phyloP scores from a whole-genome alignment of 306 rosid genomes.

The Herpetospermum pedunculosum region DNA sequence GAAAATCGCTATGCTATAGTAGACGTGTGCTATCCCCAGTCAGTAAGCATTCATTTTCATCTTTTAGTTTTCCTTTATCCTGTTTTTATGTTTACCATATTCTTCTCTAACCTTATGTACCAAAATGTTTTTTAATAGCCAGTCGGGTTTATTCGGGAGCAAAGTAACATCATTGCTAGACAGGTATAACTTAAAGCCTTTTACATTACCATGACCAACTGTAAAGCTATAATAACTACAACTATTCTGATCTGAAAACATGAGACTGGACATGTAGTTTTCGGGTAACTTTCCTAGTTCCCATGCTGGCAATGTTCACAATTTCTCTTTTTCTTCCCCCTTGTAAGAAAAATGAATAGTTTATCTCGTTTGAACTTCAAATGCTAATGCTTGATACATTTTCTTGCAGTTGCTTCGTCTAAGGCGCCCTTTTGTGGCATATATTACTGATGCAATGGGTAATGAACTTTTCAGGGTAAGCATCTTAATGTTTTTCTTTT shows the following conservation, averaged over 20 bases:
- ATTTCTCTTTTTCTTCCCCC: neutral
- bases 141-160: constrained; percentile 77
- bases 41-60: constrained; percentile 47
- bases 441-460: constrained; percentile 66
- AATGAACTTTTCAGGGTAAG: constrained; percentile 84
- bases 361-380: constrained; percentile 3
- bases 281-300: neutral
- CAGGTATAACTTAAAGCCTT: constrained; percentile 42
- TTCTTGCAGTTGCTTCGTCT: constrained; percentile 62
- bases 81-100: neutral
- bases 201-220: neutral
- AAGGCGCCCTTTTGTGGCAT: constrained; percentile 89
- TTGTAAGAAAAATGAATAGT: neutral
- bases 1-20: constrained; percentile 92
- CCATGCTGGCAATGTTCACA: neutral
- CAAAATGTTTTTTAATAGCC: constrained; percentile 33
- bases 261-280: neutral
- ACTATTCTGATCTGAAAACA: neutral
- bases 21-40: constrained; percentile 84
- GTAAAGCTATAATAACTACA: neutral
- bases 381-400: constrained; percentile 12
- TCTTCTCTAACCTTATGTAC: neutral
- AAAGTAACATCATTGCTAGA: constrained; percentile 64
- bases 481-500: neutral
- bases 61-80: neutral